These are phyloP conservation scores for Lenzites betulinus DNA, from an alignment of 768 basidiomycete genomes.

Conservation along the genomic window DNA sequence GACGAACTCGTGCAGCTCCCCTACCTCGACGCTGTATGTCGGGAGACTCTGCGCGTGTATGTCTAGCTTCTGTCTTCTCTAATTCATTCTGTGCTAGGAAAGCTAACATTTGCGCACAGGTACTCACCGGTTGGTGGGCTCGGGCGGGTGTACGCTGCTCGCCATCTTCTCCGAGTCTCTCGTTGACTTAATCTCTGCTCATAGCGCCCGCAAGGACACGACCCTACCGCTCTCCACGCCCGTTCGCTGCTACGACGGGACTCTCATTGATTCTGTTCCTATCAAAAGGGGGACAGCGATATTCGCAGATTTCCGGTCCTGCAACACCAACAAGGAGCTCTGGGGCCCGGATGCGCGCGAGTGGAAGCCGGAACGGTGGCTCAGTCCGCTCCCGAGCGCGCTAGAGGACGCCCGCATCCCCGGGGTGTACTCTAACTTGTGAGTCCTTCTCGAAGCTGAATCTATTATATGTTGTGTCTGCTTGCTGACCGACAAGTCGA, in stretches of 20 bases:
- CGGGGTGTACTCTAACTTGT: conserved; percentile 16
- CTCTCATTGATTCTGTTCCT: conserved; percentile 38
- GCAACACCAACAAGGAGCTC: conserved; percentile 53
- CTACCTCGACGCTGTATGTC: conserved; percentile 55
- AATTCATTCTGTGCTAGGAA: no score
- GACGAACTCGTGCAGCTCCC: conserved; percentile 39
- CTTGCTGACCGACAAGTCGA: no score
- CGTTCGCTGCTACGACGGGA: conserved; percentile 41
- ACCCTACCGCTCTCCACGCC: conserved; percentile 54
- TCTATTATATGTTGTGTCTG: neutral
- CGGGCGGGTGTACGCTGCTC: neutral
- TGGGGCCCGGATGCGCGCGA: conserved; percentile 35
- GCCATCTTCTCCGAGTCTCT: neutral
- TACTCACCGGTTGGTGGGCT: neutral
- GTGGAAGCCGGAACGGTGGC: conserved; percentile 46
- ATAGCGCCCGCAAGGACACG: conserved; percentile 41
- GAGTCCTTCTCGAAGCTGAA: no score
- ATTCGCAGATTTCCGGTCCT: conserved; percentile 40
- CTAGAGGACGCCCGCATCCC: conserved; percentile 8
- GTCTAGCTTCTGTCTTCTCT: neutral
- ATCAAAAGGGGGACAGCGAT: conserved; percentile 49
- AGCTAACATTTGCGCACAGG: neutral
- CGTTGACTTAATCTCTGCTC: neutral
- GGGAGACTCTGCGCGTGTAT: conserved; percentile 46
- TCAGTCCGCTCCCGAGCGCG: conserved; percentile 1